phyloP scores from a whole-genome alignment of 2,329 filamentous ascomycete species.

The Myriosclerotinia curreyana region DNA sequence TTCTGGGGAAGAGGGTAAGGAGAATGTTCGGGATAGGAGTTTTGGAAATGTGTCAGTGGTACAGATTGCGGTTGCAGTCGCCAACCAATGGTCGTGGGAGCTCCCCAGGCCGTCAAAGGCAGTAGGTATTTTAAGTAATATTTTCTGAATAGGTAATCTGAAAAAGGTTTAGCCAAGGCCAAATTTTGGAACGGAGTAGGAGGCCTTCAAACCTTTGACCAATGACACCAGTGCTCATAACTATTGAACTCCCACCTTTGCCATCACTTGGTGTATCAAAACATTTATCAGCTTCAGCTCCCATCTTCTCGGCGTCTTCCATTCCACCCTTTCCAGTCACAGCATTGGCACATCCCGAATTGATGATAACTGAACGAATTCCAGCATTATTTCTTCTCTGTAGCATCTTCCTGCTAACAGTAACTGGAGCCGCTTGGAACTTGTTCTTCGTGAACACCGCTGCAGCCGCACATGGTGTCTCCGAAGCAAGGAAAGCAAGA shows the following conservation, averaged over 20 bases:
- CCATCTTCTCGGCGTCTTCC: conserved; percentile 86
- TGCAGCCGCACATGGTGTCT: conserved; percentile 78
- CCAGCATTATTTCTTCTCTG: conserved; percentile 63
- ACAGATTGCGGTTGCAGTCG: conserved; percentile 84
- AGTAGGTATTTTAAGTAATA: conserved; percentile 74
- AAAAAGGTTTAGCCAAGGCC: conserved; percentile 9
- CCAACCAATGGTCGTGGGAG: conserved; percentile 80
- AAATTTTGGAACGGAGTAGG: neutral
- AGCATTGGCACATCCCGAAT: conserved; percentile 95
- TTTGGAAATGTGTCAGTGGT: conserved; percentile 98
- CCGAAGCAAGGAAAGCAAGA: conserved; percentile 82
- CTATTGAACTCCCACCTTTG: conserved; percentile 64
- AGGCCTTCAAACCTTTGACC: conserved; percentile 65
- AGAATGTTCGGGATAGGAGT: conserved; percentile 78
- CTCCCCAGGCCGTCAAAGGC: conserved; percentile 69
- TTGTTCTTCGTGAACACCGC: conserved; percentile 98
- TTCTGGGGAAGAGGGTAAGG: conserved; percentile 72
- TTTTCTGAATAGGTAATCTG: conserved; percentile 86
- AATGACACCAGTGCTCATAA: conserved; percentile 98
- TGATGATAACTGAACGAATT: conserved; percentile 80
- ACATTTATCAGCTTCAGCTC: conserved; percentile 67
- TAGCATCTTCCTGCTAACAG: conserved; percentile 73
- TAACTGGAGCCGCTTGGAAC: conserved; percentile 94
- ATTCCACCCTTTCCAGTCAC: conserved; percentile 89
- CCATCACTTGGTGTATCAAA: conserved; percentile 48